Base-by-base conservation (phyloP, 2,329 filamentous ascomycete genomes). In the Beauveria sp. region DNA sequence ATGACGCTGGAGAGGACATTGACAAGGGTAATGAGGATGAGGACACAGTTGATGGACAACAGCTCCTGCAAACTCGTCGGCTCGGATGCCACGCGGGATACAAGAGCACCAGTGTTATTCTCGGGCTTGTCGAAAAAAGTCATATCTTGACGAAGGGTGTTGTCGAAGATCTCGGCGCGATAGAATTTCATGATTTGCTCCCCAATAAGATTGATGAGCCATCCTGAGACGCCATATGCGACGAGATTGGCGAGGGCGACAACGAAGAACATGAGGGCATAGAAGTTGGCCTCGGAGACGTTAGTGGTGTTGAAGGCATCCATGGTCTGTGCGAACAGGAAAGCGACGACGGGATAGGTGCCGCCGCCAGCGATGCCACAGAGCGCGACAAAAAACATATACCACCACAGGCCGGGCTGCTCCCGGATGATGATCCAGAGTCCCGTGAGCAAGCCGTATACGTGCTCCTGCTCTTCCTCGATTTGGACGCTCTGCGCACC, bases 191-290 rank as follows among this genome's bases (percentile, higher is more conserved):
- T 72, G 28, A 75, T 63, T 26, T 72, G 60, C 68, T 72, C 74
- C 0, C 71, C 73, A 14, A 76, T 67, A 5, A 69, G 61, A 45
- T 77, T 78, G 60, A 71, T 69, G 6, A 71, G 51, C 71, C 72
- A 76, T 2, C 77, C 76, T 26, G 70, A 64, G 1, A 68, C 62
- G 34, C 70, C 72, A 57, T 83, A 84, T 3, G 74, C 70, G 0
- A 81, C 59, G 1, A 80, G 68, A 38, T 79, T 77, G 3, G 71
- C 78, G 10, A 79, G 68, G 1, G 82, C 81, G 18, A 83, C 70
- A 1, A 83, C 70, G 55, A 83, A 81, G 67, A 84, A 84, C 81
- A 85, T 84, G 54, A 82, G 74, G 0, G 80, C 73, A 69, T 77
- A 83, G 65, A 84, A 83, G 69, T 85, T 78, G 6, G 75, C 78